Conservation (phyloP, 1,284 basidiomycete genomes). For the Porogramme epimiltina region DNA sequence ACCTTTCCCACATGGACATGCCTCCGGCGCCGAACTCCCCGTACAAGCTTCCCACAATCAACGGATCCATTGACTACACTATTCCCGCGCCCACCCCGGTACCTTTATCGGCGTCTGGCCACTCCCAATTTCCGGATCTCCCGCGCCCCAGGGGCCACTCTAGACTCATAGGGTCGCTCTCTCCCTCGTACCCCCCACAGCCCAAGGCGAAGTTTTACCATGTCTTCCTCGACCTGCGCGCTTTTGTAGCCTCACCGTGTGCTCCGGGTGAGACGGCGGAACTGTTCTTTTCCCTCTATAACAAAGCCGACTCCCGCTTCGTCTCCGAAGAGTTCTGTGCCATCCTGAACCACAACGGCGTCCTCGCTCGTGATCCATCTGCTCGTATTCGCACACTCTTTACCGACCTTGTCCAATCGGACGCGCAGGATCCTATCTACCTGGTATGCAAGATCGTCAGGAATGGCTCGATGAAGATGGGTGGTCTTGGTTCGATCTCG, state of each 20-base stretch:
- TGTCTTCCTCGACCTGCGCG: slow-evolving; percentile 86
- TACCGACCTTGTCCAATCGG: slow-evolving; percentile 83
- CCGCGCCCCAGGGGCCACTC: slow-evolving; percentile 47
- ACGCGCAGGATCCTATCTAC: slow-evolving; percentile 83
- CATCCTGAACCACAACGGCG: slow-evolving; percentile 90
- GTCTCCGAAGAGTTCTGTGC: slow-evolving; percentile 94
- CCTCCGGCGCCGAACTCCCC: slow-evolving; percentile 32
- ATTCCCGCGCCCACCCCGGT: slow-evolving; percentile 40
- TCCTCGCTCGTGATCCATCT: slow-evolving; percentile 73
- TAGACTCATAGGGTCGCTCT: slow-evolving; percentile 50
- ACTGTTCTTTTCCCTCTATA: slow-evolving; percentile 93
- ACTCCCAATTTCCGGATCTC: slow-evolving; percentile 68
- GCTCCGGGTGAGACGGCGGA: slow-evolving; percentile 90
- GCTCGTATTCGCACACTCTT: slow-evolving; percentile 84
- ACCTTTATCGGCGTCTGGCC: slow-evolving; percentile 53
- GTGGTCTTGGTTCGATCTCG: slow-evolving; percentile 49
- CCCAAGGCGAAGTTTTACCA: slow-evolving; percentile 82
- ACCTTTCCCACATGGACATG: slow-evolving; percentile 80
- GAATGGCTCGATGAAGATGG: slow-evolving; percentile 85
- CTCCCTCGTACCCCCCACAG: slow-evolving; percentile 30
- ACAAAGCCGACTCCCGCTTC: slow-evolving; percentile 81
- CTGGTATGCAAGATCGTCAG: slow-evolving; percentile 91
- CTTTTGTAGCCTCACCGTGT: slow-evolving; percentile 90
- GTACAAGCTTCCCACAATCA: slow-evolving; percentile 27
- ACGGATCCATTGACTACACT: slow-evolving; percentile 38